phyloP scores from a whole-genome alignment of 1,284 basidiomycete genomes.

The Thecaphora thlaspeos region DNA sequence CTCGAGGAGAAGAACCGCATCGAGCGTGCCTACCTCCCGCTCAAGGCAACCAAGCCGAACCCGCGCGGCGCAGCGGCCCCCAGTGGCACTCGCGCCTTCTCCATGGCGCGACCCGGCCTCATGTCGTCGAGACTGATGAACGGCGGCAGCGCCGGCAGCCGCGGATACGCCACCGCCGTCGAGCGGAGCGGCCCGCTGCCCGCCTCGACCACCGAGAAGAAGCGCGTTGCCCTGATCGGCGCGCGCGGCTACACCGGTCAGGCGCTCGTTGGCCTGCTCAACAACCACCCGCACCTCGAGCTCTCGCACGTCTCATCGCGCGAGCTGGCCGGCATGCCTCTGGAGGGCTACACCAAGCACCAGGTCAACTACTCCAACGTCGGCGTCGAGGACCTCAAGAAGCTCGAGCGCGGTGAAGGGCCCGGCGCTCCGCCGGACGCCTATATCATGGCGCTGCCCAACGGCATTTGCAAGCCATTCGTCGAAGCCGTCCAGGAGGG shows the following conservation, averaged over 20 bases:
- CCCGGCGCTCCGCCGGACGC: conserved; percentile 54
- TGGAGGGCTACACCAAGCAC: conserved; percentile 80
- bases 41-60: conserved; percentile 73
- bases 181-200: conserved; percentile 59
- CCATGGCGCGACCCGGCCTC: conserved; percentile 53
- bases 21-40: conserved; percentile 82
- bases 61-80: conserved; percentile 39
- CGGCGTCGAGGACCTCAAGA: conserved; percentile 51
- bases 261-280: conserved; percentile 79
- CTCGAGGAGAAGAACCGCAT: conserved; percentile 85
- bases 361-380: conserved; percentile 62
- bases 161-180: conserved; percentile 62
- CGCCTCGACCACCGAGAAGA: conserved; percentile 67
- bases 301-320: conserved; percentile 94
- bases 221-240: conserved; percentile 90
- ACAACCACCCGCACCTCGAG: conserved; percentile 79
- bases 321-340: conserved; percentile 79
- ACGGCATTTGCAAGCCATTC: conserved; percentile 94
- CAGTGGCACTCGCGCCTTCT: conserved; percentile 42
- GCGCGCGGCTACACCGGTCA: conserved; percentile 95
- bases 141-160: conserved; percentile 10
- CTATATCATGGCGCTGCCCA: conserved; percentile 87
- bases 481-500: conserved; percentile 87
- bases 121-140: conserved; percentile 61
- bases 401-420: conserved; percentile 52